phyloP scores from a whole-genome alignment of 1,139 yeast genomes.

The Magnusiomyces clavatus region DNA sequence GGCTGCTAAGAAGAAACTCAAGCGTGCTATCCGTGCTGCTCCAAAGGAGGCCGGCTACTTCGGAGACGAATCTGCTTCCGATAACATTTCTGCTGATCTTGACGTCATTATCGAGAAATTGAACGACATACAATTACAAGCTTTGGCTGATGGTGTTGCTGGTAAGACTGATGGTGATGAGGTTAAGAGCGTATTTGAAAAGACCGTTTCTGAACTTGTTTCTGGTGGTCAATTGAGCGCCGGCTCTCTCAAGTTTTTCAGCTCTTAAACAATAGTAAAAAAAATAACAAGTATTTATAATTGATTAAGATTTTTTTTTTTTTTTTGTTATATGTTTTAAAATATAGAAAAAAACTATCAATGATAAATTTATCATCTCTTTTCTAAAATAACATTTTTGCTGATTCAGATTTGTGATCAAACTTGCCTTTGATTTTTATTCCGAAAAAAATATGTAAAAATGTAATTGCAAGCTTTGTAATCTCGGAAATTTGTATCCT shows the following conservation, averaged over 20 bases:
- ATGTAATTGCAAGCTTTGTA: too few relatives aligned
- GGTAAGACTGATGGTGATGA: slow-evolving; percentile 42
- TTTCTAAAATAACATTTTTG: background rate
- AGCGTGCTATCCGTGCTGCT: slow-evolving; percentile 79
- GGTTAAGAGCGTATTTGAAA: slow-evolving; percentile 46
- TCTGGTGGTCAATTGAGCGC: slow-evolving; percentile 34
- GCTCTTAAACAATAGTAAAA: slow-evolving; percentile 4
- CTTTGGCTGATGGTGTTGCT: slow-evolving; percentile 55
- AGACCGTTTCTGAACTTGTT: slow-evolving; percentile 39
- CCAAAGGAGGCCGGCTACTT: slow-evolving; percentile 83
- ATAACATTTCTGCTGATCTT: slow-evolving; percentile 47
- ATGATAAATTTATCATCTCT: background rate
- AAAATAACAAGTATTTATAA: background rate
- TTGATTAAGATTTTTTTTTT: background rate
- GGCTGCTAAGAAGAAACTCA: slow-evolving; percentile 92
- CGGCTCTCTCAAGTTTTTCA: slow-evolving; percentile 13
- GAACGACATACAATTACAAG: slow-evolving; percentile 66
- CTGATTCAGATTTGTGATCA: too few relatives aligned
- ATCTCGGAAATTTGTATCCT: too few relatives aligned
- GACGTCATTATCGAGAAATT: slow-evolving; percentile 71
- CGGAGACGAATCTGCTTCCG: slow-evolving; percentile 46
- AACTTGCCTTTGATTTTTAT: too few relatives aligned
- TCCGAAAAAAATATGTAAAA: too few relatives aligned
- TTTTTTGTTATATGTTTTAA: background rate
- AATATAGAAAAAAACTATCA: background rate